Base-by-base conservation (phyloP, 768 basidiomycete species). In the Collybia mongolica region DNA sequence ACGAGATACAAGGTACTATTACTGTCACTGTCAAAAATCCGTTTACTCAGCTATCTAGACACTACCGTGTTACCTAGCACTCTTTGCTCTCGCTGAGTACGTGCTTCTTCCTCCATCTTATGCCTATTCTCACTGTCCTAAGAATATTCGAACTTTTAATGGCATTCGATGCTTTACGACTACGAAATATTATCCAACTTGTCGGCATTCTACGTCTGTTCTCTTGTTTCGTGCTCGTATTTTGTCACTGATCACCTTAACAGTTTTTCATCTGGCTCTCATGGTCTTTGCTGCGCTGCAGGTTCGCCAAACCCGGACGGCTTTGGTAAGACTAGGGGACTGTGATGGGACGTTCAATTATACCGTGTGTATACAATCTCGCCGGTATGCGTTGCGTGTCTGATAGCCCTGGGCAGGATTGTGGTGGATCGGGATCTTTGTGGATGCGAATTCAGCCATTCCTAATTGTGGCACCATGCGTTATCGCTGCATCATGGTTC, bases 31-130 rank as follows among this genome's bases (percentile, higher is more conserved):
- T 32, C 14, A 2, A 28, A 35, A 41, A 19, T n/a, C 26, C 40
- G 15, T 39, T 55, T 29, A 49, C 46, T 15, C 19, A 47, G 32
- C 8, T 29, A 15, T 46, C 17, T 44, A 90, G 86, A 92, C 90
- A 11, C 64, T 92, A 46, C 85, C 90, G 54, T 92, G 90, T 66
- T 93, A 92, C 64, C 81, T 93, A 5, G 88, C 88, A 2, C 73
- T 93, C 6, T 93, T 92, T 64, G 83, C 84, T 20, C 72, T 93
- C 8, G 91, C 88, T 49, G 90, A 89, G 90, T 91, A 63, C 44
- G 80, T 68, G 12, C 43, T 29, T 39, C 35, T 22, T 39, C 6
- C 35, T 18, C 20, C 36, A 11, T 12, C 49, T 26, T 24, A 14
- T 18, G n/a, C 17, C 28, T 28, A 29, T 47, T 44, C 43, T 58